These are phyloP conservation scores for Periconia digitata DNA, from an alignment of 2,329 filamentous ascomycete genomes.

Conservation along the genomic window DNA sequence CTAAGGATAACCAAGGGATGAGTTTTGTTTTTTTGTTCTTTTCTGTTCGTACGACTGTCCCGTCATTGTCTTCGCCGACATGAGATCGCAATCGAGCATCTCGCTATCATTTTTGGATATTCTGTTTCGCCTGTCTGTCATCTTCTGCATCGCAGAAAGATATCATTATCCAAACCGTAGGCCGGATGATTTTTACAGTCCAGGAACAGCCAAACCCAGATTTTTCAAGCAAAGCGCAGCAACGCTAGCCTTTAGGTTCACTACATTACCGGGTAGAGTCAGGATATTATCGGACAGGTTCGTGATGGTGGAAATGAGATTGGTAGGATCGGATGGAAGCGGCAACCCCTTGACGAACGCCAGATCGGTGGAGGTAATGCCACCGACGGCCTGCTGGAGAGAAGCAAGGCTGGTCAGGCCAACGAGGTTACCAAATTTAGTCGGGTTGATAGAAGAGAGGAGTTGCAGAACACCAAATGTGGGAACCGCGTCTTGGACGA, in stretches of 20 bases:
- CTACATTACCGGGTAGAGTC: conserved; percentile 12
- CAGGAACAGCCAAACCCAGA: conserved; percentile 17
- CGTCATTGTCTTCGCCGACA: too few species aligned
- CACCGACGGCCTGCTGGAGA: conserved; percentile 9
- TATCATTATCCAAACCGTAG: too few species aligned
- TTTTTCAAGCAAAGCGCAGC: conserved; percentile 9
- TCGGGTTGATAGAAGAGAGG: conserved; percentile 16
- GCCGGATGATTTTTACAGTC: too few species aligned
- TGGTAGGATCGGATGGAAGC: conserved; percentile 9
- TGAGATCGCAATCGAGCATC: too few species aligned
- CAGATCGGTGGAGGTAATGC: conserved; percentile 12
- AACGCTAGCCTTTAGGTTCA: conserved; percentile 15
- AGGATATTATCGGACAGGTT: conserved; percentile 12
- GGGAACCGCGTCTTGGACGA: conserved; percentile 16
- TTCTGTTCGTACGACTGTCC: too few species aligned
- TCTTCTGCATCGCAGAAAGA: too few species aligned
- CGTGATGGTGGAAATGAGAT: conserved; percentile 16
- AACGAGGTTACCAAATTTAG: conserved; percentile 14
- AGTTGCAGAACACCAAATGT: conserved; percentile 20
- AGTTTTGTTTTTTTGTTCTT: too few species aligned
- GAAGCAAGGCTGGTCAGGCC: conserved; percentile 11
- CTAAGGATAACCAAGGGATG: too few species aligned
- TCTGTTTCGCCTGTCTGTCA: too few species aligned
- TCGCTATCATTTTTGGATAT: too few species aligned
- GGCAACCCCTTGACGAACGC: conserved; percentile 16